Conservation (phyloP, 2,329 filamentous ascomycete genomes). For the Alternaria conjuncta region DNA sequence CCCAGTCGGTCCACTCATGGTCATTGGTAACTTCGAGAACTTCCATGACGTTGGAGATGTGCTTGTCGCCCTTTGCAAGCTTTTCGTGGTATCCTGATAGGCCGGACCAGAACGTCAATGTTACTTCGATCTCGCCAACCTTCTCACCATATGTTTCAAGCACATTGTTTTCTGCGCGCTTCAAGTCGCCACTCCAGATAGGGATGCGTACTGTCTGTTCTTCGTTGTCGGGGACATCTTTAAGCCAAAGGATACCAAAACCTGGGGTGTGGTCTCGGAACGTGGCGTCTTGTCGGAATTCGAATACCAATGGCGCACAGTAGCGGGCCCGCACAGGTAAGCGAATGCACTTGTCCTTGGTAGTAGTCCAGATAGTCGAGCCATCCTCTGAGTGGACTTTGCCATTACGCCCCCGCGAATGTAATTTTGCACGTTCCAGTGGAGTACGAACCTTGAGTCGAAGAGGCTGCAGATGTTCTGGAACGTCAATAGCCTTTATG, state of each 20-base stretch:
- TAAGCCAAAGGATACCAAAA: slow-evolving; percentile 71
- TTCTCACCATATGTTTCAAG: slow-evolving; percentile 62
- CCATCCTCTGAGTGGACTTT: slow-evolving; percentile 36
- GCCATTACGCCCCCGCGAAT: slow-evolving; percentile 48
- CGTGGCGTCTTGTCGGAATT: slow-evolving; percentile 64
- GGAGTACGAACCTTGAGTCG: slow-evolving; percentile 67
- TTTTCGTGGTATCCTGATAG: slow-evolving; percentile 65
- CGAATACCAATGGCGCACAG: slow-evolving; percentile 61
- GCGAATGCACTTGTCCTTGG: slow-evolving; percentile 53
- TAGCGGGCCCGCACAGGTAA: slow-evolving; percentile 69
- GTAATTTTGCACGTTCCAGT: slow-evolving; percentile 65
- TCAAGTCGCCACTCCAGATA: slow-evolving; percentile 71
- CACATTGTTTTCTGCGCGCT: slow-evolving; percentile 58
- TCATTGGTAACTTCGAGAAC: slow-evolving; percentile 68
- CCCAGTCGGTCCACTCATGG: slow-evolving; percentile 55
- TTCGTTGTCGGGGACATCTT: slow-evolving; percentile 72
- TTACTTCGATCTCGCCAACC: slow-evolving; percentile 65
- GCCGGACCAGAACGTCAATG: slow-evolving; percentile 66
- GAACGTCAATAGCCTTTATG: slow-evolving; percentile 58
- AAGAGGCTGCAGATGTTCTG: slow-evolving; percentile 56
- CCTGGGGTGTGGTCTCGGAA: slow-evolving; percentile 64
- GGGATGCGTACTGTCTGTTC: slow-evolving; percentile 63
- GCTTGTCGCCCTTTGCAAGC: slow-evolving; percentile 61
- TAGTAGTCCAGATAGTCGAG: slow-evolving; percentile 61
- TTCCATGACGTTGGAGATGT: slow-evolving; percentile 67